Evolutionary conservation across 2,329 filamentous ascomycete genomes (phyloP).

Genomic region (Fusarium albidum): DNA sequence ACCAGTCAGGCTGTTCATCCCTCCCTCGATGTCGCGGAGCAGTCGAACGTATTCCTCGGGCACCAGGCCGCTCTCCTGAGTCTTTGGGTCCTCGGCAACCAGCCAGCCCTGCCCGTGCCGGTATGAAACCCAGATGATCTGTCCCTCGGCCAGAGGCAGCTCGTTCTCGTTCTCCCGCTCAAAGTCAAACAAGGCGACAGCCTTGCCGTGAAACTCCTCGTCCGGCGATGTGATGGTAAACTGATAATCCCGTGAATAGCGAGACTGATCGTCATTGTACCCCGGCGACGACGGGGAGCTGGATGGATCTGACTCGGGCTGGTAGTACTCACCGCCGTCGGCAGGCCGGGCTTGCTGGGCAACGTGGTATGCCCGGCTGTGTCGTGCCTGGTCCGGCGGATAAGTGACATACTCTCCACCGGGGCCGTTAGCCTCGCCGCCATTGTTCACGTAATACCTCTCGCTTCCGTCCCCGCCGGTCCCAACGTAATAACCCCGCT

Average conservation of each 20-base stretch:
- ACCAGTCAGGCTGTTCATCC: conserved; percentile 76
- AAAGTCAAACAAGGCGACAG: conserved; percentile 95
- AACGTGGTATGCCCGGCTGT: conserved; percentile 56
- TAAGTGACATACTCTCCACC: conserved; percentile 86
- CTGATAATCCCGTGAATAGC: conserved; percentile 91
- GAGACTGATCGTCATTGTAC: conserved; percentile 70
- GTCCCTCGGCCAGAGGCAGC: conserved; percentile 88
- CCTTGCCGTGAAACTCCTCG: conserved; percentile 97
- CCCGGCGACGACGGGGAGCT: conserved; percentile 67
- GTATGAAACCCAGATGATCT: conserved; percentile 96
- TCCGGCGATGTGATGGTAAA: conserved; percentile 95
- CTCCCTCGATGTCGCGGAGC: conserved; percentile 91
- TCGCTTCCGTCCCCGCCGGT: conserved; percentile 76
- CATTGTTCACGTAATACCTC: conserved; percentile 76
- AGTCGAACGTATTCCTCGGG: conserved; percentile 96
- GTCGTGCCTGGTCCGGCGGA: conserved; percentile 69
- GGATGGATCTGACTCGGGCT: conserved; percentile 64
- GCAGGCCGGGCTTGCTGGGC: conserved; percentile 57
- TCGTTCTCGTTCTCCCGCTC: conserved; percentile 96
- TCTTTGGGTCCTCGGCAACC: conserved; percentile 94
- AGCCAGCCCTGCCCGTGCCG: conserved; percentile 97
- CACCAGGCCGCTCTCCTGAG: conserved; percentile 91
- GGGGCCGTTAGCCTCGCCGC: conserved; percentile 75
- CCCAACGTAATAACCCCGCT: conserved; percentile 72
- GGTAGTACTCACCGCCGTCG: conserved; percentile 61